These are phyloP conservation scores for Plasmodium berghei DNA, from an alignment of 169 alveolate genomes.

Conservation along the genomic window DNA sequence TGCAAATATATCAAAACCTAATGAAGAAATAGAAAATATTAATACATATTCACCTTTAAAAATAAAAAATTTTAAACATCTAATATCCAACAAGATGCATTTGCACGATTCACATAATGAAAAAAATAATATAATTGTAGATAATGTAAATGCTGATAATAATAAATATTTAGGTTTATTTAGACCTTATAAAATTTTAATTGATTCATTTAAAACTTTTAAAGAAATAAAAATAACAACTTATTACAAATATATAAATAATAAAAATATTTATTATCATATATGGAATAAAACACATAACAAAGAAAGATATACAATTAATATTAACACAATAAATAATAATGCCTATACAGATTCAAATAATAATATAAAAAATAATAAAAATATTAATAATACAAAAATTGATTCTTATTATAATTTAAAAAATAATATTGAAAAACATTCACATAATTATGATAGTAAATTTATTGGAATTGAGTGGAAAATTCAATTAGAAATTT, in stretches of 20 bases:
- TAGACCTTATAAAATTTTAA: conserved; percentile 31
- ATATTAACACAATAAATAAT: background rate
- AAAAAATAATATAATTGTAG: background rate
- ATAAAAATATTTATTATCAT: conserved; percentile 28
- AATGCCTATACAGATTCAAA: background rate
- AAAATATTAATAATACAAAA: background rate
- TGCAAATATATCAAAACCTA: conserved; percentile 25
- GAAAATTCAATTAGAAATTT: conserved; percentile 40
- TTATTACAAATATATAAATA: conserved; percentile 36
- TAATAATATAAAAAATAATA: background rate
- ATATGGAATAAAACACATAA: conserved; percentile 53
- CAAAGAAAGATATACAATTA: conserved; percentile 11
- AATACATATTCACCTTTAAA: conserved; percentile 23
- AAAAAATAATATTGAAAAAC: conserved; percentile 2
- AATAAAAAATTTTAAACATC: conserved; percentile 48
- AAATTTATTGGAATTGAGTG: conserved; percentile 24
- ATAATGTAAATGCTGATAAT: background rate
- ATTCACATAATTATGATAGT: conserved; percentile 27
- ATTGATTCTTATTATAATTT: background rate
- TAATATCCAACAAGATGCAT: conserved; percentile 58
- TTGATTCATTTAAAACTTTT: conserved; percentile 15
- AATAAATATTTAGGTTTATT: conserved; percentile 14
- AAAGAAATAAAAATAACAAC: conserved; percentile 35
- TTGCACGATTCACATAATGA: conserved; percentile 1
- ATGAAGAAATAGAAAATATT: conserved; percentile 29